Evolutionary conservation across 2,329 filamentous ascomycete genomes (phyloP).

Genomic region (Fusarium oligoseptatum): DNA sequence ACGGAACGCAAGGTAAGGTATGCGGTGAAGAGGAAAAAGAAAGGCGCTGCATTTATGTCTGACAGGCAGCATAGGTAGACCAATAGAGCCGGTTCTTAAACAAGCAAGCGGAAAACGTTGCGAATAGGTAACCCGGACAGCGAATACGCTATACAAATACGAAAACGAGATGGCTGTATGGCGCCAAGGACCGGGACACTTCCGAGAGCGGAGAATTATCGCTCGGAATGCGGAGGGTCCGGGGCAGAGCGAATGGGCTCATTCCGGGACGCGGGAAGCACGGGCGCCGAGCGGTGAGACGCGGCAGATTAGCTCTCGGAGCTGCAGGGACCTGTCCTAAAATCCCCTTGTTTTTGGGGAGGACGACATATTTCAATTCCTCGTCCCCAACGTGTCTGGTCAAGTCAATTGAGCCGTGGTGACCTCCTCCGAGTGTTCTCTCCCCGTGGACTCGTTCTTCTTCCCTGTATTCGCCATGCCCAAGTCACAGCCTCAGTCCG

Average conservation of each 20-base stretch:
- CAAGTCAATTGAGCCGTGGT: constrained; percentile 24
- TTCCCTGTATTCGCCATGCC: constrained; percentile 19
- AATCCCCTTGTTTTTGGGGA: constrained; percentile 16
- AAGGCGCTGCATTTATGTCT: constrained; percentile 18
- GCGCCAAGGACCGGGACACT: constrained; percentile 5
- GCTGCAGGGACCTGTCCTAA: constrained; percentile 29
- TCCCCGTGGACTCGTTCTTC: neutral
- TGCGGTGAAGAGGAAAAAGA: constrained; percentile 23
- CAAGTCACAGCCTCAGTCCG: constrained; percentile 38
- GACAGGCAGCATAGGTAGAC: neutral
- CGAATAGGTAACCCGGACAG: neutral
- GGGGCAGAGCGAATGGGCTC: constrained; percentile 22
- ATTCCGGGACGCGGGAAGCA: constrained; percentile 38
- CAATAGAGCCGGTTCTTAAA: constrained; percentile 29
- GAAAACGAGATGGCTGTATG: constrained; percentile 34
- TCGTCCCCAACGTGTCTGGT: constrained; percentile 1
- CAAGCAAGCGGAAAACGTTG: neutral
- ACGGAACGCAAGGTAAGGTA: constrained; percentile 15
- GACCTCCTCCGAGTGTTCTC: neutral
- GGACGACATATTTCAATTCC: neutral
- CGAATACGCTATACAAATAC: constrained; percentile 41
- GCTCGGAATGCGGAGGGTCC: constrained; percentile 23
- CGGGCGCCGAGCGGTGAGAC: constrained; percentile 47
- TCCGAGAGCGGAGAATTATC: constrained; percentile 25
- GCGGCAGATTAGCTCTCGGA: constrained; percentile 36